Base-by-base conservation (phyloP, 1,284 basidiomycete genomes). In the Cryptococcus amylolentus region DNA sequence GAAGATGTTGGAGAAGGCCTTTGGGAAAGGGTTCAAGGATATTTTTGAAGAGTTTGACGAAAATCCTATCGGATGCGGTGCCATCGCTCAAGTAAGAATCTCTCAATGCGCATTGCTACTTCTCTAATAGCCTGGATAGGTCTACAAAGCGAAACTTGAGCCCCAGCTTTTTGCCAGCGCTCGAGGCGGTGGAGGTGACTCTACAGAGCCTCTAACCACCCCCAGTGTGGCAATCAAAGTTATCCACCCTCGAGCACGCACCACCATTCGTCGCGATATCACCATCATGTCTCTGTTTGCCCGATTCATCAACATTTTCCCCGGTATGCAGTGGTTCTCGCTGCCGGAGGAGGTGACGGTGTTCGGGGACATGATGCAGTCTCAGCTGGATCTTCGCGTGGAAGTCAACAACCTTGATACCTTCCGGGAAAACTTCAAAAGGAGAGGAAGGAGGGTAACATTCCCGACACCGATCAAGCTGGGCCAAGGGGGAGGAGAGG, bases 331-430 rank as follows among this genome's bases (percentile, higher is more conserved):
- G 65, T 99, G 96, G 96, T 78, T 99, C 40, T 96, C 92, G 10
- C 83, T 99, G 12, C 91, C 93, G 0, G 92, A 98, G 69, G 96
- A 99, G 76, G 95, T 98, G 4, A 80, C 85, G 12, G 91, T 95
- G 0, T 99, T 99, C 73, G 90, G 94, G 3, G 79, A 83, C n/a
- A 95, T 99, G 91, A 99, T 99, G 96, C 84, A 86, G 69, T 88
- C 87, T 66, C 96, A 99, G 76, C 82, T 98, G 40, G 91, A 98
- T 74, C 78, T 99, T 52, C 83, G 91, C 28, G 84, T 89, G 64
- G 96, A 99, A 76, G 93, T 89, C 0, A 83, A 89, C 61, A 97
- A 98, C 73, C 80, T 99, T 55, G 78, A 84, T 31, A 83, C 81
- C 0, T 99, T 99, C 69, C 91, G 94, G 73, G 77, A 82, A 43